These are phyloP conservation scores for Diutina ranongensis DNA, from an alignment of 1,139 yeast species.

Conservation along the genomic window DNA sequence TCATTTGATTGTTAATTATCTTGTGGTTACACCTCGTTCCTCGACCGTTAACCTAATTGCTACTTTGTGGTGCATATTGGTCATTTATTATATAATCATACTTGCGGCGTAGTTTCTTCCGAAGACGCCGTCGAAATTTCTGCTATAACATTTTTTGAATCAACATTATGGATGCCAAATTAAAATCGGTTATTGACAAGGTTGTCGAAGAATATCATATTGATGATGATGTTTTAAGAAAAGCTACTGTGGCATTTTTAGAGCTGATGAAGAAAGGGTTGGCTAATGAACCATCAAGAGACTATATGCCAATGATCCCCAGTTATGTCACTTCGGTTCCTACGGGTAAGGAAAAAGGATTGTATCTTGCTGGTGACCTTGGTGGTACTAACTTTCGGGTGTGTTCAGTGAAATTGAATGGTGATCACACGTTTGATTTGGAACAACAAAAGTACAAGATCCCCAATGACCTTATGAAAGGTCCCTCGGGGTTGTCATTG, in stretches of 20 bases:
- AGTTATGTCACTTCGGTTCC: conserved; percentile 75
- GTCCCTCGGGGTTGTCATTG: conserved; percentile 42
- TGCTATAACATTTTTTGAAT: too few species aligned
- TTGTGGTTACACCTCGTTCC: not conserved
- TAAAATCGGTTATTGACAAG: conserved; percentile 28
- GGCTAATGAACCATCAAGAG: conserved; percentile 23
- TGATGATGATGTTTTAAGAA: conserved; percentile 36
- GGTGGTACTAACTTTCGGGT: conserved; percentile 90
- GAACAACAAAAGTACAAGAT: conserved; percentile 65
- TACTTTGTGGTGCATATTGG: too few species aligned
- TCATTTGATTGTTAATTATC: not conserved
- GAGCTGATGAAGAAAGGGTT: conserved; percentile 56
- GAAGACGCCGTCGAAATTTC: too few species aligned
- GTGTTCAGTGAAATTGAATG: conserved; percentile 68
- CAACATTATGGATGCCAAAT: conserved; percentile 22
- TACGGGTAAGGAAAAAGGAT: conserved; percentile 68
- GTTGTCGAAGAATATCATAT: conserved; percentile 47
- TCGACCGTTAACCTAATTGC: too few species aligned
- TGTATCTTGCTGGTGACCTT: conserved; percentile 69
- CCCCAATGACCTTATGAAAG: conserved; percentile 57
- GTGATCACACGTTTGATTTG: conserved; percentile 67
- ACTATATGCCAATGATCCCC: conserved; percentile 78
- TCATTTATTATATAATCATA: not conserved
- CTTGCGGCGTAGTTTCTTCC: not conserved
- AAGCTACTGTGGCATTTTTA: conserved; percentile 55